Evolutionary conservation across 108 stramenopile species (phyloP).

Genomic region (Fistulifera solaris): DNA sequence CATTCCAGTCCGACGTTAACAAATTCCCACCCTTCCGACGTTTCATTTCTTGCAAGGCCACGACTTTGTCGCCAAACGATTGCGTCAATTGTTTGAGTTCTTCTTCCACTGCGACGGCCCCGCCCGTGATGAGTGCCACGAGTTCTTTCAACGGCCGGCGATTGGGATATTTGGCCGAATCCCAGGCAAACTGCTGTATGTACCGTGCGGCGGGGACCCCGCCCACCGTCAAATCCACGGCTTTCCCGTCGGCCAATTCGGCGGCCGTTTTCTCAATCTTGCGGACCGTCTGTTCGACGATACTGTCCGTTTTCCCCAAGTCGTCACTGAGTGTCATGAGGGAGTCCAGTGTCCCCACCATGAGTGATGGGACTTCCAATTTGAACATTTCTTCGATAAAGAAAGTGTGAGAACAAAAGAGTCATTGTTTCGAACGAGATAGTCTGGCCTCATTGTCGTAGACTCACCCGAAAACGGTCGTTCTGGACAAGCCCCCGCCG

Average conservation of each 20-base stretch:
- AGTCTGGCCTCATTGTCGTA: not conserved
- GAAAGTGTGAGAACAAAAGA: not conserved
- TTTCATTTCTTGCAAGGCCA: slow-evolving; percentile 59
- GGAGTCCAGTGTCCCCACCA: slow-evolving; percentile 85
- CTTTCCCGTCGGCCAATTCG: slow-evolving; percentile 58
- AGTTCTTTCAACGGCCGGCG: slow-evolving; percentile 82
- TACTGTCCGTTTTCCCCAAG: slow-evolving; percentile 68
- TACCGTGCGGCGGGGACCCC: slow-evolving; percentile 73
- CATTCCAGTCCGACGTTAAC: slow-evolving; percentile 74
- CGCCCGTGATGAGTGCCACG: slow-evolving; percentile 66
- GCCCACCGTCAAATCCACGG: slow-evolving; percentile 66
- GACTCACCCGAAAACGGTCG: slow-evolving; percentile 61
- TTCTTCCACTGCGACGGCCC: slow-evolving; percentile 78
- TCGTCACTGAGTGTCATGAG: slow-evolving; percentile 87
- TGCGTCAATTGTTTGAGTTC: slow-evolving; percentile 81
- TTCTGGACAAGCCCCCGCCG: slow-evolving; percentile 79
- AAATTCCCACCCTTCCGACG: slow-evolving; percentile 77
- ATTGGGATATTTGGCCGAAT: slow-evolving; percentile 89
- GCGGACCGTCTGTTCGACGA: slow-evolving; percentile 80
- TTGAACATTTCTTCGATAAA: slow-evolving; percentile 72
- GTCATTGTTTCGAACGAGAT: no score
- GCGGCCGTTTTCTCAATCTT: slow-evolving; percentile 80
- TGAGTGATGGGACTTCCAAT: slow-evolving; percentile 88
- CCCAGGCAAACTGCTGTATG: slow-evolving; percentile 92
- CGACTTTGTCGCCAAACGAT: slow-evolving; percentile 77